Base-by-base conservation (phyloP, 345 rosid species). In the Citrus hindsii region DNA sequence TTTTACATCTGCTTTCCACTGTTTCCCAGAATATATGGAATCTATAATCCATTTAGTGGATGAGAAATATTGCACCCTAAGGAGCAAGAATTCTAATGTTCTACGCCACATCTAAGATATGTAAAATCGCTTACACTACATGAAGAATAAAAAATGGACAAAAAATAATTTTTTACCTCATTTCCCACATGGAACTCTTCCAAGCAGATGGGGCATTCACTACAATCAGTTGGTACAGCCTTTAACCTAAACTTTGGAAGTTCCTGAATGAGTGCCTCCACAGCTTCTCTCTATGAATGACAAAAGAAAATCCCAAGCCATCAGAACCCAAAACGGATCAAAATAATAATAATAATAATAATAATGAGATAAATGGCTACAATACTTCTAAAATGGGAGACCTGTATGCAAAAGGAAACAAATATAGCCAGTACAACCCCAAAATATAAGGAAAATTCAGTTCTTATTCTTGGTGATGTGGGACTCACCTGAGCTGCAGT, bases 141-240 rank as follows among this genome's bases (percentile, higher is more conserved):
- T 32, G 60, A 76, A 32, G 33, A 42, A 69, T 12, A 48, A 24
- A 51, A 48, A 12, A 12, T 46, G 21, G 24, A 62, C 48, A 19
- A 37, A 19, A 68, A 33, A 58, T 37, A 61, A 65, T 25, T 22
- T 53, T 38, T 83, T 83, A 94, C 98, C 99, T 97, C 99, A 84
- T 94, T 92, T 33, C 97, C 96, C 9, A 88, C 89, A 79, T 86
- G 89, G 73, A 96, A 92, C 85, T 96, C 98, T 83, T 97, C 99
- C 76, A 97, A 85, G 88, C 99, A 97, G 88, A 97, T 97, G 70
- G 95, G 97, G 64, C 99, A 97, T 90, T 97, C 99, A 75, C 96
- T 91, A 79, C 99, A 94, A 82, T 94, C 99, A 72, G 91, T 94
- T 28, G 98, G 99, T 70, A 97, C 98, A 80, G 97, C 96, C 84